These are phyloP conservation scores for Xylaria polymorpha DNA, from an alignment of 2,329 filamentous ascomycete species.

Conservation along the genomic window DNA sequence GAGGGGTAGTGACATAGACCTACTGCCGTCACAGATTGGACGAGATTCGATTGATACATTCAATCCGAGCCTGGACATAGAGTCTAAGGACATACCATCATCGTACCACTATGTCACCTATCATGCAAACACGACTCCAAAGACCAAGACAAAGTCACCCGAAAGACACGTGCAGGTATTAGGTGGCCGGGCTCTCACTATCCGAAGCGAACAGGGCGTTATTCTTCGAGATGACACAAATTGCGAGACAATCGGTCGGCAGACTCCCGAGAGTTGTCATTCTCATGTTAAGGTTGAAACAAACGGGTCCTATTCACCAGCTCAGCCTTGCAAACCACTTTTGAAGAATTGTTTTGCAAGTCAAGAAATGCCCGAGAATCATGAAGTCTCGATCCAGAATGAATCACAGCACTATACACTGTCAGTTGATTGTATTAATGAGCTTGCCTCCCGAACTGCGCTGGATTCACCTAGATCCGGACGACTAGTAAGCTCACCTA, in stretches of 20 bases:
- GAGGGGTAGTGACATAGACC: slow-evolving; percentile 49
- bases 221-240: slow-evolving; percentile 47
- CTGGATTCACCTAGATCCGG: slow-evolving; percentile 7
- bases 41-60: slow-evolving; percentile 50
- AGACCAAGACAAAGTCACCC: slow-evolving; percentile 45
- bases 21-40: slow-evolving; percentile 49
- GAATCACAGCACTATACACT: not conserved
- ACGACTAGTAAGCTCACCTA: not conserved
- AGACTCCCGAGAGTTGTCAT: slow-evolving; percentile 19
- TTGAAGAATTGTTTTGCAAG: not conserved
- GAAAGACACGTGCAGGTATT: slow-evolving; percentile 47
- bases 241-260: slow-evolving; percentile 36
- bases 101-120: slow-evolving; percentile 45
- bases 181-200: slow-evolving; percentile 45
- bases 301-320: slow-evolving; percentile 8
- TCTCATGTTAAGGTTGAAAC: slow-evolving; percentile 17
- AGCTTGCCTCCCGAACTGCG: not conserved
- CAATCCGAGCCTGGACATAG: slow-evolving; percentile 48
- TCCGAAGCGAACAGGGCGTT: slow-evolving; percentile 50
- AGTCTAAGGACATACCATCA: slow-evolving; percentile 41
- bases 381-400: not conserved
- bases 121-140: slow-evolving; percentile 41
- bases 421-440: slow-evolving; percentile 3
- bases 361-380: not conserved
- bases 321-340: not conserved